A percentile compares a stretch with the other conserved stretches of the same genome.
These are phyloP conservation scores for Moringa oleifera DNA, from an alignment of 345 rosid genomes.

Conservation along the genomic window DNA sequence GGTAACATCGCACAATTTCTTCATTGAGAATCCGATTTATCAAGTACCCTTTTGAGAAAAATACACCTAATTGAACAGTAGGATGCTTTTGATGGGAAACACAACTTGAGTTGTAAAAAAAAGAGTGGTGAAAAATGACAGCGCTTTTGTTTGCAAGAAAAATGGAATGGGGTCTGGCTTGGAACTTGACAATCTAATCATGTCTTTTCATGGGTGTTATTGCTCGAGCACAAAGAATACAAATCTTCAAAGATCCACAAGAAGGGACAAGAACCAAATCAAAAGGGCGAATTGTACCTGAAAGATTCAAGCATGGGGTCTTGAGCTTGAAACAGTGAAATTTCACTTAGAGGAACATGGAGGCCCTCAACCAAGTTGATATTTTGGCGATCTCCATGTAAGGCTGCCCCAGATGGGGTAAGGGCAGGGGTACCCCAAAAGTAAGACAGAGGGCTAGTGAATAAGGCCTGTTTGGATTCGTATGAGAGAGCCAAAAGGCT, in stretches of 20 bases:
- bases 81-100: no score
- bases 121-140: no score
- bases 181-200: no score
- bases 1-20: no score
- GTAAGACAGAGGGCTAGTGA: slow-evolving; percentile 50
- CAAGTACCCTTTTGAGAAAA: no score
- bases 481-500: slow-evolving; percentile 44
- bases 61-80: no score
- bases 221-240: no score
- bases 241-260: not conserved
- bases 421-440: slow-evolving; percentile 80
- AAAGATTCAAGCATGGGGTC: slow-evolving; percentile 37
- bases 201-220: no score
- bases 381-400: slow-evolving; percentile 24
- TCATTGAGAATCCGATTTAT: no score
- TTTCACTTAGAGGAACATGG: slow-evolving; percentile 46
- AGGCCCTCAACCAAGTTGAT: slow-evolving; percentile 68
- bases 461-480: slow-evolving; percentile 33
- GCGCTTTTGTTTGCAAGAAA: no score
- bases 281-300: slow-evolving; percentile 39
- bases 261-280: not conserved
- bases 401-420: slow-evolving; percentile 51
- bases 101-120: no score
- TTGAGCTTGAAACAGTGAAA: slow-evolving; percentile 23
- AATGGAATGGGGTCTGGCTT: no score